Percentiles rank a stretch among this genome's conserved stretches.
phyloP scores from a whole-genome alignment of 345 rosid genomes.

The Toxicodendron radicans region DNA sequence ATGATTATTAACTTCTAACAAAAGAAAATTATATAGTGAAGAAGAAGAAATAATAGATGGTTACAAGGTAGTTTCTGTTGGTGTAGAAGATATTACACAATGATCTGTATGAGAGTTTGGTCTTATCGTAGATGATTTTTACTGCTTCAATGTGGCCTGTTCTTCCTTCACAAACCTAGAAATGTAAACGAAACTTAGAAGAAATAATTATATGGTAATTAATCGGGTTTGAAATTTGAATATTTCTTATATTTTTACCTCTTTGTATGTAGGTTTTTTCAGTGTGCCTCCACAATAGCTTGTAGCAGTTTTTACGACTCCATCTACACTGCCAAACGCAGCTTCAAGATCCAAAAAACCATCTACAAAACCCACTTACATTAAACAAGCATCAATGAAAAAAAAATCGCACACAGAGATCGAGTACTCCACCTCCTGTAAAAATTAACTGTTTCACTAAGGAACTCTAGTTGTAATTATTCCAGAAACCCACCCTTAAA shows the following conservation, averaged over 20 bases:
- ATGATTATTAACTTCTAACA: too few species aligned
- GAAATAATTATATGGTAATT: too few species aligned
- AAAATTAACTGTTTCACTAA: conserved; percentile 22
- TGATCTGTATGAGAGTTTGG: conserved; percentile 13
- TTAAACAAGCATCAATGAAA: neutral
- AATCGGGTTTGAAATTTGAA: neutral
- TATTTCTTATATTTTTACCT: neutral
- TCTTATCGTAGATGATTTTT: conserved; percentile 15
- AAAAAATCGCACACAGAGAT: neutral
- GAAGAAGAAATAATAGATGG: neutral
- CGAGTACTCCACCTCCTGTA: conserved; percentile 22
- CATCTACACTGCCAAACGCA: conserved; percentile 20
- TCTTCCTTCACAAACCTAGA: conserved; percentile 22
- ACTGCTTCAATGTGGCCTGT: conserved; percentile 30
- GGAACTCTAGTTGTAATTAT: neutral
- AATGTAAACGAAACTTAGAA: neutral
- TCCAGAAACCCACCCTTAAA: too few species aligned
- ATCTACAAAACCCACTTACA: conserved; percentile 4
- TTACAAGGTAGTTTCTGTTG: conserved; percentile 20
- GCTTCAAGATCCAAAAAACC: conserved; percentile 25
- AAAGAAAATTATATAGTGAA: too few species aligned
- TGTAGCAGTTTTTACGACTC: conserved; percentile 23
- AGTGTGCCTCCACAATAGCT: conserved; percentile 25
- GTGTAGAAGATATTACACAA: conserved; percentile 29
- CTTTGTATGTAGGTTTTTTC: conserved; percentile 14